Base-by-base conservation (phyloP, 2,329 filamentous ascomycete species). In the Microcyclospora pomicola region DNA sequence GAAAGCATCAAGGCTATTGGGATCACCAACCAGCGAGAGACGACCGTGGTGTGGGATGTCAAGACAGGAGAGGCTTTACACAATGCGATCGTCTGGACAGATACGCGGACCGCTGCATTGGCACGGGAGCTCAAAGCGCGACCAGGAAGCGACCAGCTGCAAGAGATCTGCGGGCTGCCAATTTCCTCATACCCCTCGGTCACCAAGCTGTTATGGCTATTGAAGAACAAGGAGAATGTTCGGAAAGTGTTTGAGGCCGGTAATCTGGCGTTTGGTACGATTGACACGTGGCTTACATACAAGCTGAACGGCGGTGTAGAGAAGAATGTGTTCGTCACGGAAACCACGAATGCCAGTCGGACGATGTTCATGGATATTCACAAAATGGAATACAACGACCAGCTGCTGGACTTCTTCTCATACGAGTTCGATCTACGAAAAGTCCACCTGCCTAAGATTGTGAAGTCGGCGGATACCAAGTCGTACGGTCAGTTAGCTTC, bases 321-420 rank as follows among this genome's bases (percentile, higher is more conserved):
- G 74, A 42, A 74, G 71, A 72, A 78, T 39, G 61, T 86, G 32
- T 78, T 83, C 54, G 83, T 93, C 41, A 91, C 86, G 0, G 86
- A 94, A 59, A 76, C 80, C 34, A 85, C 82, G 43, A 94, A 94
- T 58, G 86, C 86, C 14, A 88, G 82, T 37, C 71, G 86, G 53
- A 94, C 86, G 43, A 92, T 93, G 85, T 91, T 94, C 61, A 87
- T 93, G 80, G 85, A 93, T 62, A 69, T 94, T 38, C 71, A 77
- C 50, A 87, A 78, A 9, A 69, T 85, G 42, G 60, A 86, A 51
- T 94, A 93, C 60, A 83, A 88, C 56, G 75, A 85, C 40, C 69
- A 69, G 31, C 70, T 93, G 16, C 65, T 93, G 16, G 64, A 75
- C 15, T 93, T 92, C 64, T 93, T 93, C 61, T 53, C 52, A 6